Evolutionary conservation across 176 grass and related monocot genomes (phyloP).

Genomic region (Chrysopogon serrulatus): DNA sequence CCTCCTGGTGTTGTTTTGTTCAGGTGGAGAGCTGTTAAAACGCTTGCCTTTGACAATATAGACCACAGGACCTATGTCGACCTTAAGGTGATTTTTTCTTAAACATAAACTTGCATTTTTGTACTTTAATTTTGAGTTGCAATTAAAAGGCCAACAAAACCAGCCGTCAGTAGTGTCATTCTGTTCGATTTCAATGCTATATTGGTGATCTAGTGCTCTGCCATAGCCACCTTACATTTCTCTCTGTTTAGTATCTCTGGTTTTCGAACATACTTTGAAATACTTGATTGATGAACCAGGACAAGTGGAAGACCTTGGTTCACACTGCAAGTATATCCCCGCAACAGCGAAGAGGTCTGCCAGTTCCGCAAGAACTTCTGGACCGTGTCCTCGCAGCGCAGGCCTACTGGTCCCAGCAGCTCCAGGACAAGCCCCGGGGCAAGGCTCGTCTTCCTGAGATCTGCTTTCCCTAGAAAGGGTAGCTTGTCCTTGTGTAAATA

Average conservation of each 20-base stretch:
- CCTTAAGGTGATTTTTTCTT: conserved; percentile 73
- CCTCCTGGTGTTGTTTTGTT: conserved; percentile 16
- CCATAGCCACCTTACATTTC: background rate
- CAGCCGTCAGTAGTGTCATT: background rate
- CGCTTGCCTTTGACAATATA: conserved; percentile 56
- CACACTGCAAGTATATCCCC: conserved; percentile 79
- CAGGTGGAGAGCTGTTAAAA: conserved; percentile 88
- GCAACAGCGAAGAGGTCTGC: conserved; percentile 63
- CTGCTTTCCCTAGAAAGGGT: conserved; percentile 7
- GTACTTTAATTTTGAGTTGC: background rate
- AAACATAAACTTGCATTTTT: background rate
- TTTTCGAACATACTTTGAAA: background rate
- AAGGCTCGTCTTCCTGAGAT: conserved; percentile 34
- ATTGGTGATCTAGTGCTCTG: background rate
- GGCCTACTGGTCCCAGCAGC: conserved; percentile 60
- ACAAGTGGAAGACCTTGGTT: conserved; percentile 90
- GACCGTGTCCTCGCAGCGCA: conserved; percentile 70
- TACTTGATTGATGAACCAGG: conserved; percentile 34
- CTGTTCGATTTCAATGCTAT: background rate
- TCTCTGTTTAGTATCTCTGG: background rate
- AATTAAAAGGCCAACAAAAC: background rate
- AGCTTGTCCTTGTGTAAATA: conserved; percentile 42
- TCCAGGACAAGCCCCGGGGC: conserved; percentile 22
- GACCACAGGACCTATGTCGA: conserved; percentile 88
- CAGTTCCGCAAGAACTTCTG: conserved; percentile 72